These are phyloP conservation scores for Cytospora schulzeri DNA, from an alignment of 2,329 filamentous ascomycete species.

Conservation along the genomic window DNA sequence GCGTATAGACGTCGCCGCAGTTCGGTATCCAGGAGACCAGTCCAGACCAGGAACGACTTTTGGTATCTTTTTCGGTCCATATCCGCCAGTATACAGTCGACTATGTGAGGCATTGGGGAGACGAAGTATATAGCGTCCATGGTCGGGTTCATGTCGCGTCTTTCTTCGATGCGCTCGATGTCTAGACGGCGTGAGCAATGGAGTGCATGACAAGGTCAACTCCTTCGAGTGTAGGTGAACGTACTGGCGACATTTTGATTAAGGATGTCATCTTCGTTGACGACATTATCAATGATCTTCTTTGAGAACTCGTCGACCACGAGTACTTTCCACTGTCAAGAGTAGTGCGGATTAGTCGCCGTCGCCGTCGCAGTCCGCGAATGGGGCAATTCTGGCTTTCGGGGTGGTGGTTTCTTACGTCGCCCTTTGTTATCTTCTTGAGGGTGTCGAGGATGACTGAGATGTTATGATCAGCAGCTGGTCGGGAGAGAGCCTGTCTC, in stretches of 20 bases:
- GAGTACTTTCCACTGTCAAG: constrained; percentile 89
- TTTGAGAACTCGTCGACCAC: constrained; percentile 83
- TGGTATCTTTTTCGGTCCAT: constrained; percentile 83
- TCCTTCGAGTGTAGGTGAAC: constrained; percentile 34
- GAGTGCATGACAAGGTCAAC: constrained; percentile 15
- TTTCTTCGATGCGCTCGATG: constrained; percentile 91
- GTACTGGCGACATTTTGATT: constrained; percentile 94
- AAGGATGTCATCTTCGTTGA: constrained; percentile 95
- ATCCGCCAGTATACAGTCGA: constrained; percentile 92
- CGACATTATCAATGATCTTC: constrained; percentile 85
- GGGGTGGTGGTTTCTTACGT: constrained; percentile 57
- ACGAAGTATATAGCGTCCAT: constrained; percentile 96
- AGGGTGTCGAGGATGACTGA: constrained; percentile 74
- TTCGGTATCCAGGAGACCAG: constrained; percentile 68
- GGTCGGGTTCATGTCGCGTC: constrained; percentile 76
- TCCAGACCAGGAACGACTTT: constrained; percentile 83
- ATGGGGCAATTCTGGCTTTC: neutral
- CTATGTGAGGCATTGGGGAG: constrained; percentile 80
- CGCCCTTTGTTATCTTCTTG: constrained; percentile 75
- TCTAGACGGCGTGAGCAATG: constrained; percentile 53
- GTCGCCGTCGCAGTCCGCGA: too few species aligned
- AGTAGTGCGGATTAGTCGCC: constrained; percentile 5
- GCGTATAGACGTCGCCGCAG: constrained; percentile 75
- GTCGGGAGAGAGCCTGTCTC: neutral
- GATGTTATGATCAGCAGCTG: constrained; percentile 6